A percentile compares a stretch with the other conserved stretches of the same genome.
These are phyloP conservation scores for Schwanniomyces occidentalis DNA, from an alignment of 805 yeast genomes.

Conservation along the genomic window DNA sequence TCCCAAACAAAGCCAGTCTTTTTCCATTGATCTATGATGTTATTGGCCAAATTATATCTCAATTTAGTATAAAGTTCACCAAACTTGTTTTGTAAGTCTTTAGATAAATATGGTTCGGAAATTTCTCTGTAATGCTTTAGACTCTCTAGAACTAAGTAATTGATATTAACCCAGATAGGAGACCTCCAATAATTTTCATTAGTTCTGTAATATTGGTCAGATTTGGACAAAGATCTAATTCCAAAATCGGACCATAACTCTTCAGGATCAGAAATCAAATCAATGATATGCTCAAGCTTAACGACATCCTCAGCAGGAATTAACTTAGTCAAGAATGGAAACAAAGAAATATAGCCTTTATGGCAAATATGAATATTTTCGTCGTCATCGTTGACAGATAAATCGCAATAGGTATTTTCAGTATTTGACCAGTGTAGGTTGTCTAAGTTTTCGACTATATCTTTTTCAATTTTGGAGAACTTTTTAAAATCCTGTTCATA, in stretches of 20 bases:
- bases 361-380: constrained; percentile 72
- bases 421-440: constrained; percentile 78
- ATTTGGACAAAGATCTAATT: constrained; percentile 72
- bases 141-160: constrained; percentile 76
- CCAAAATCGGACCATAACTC: constrained; percentile 81
- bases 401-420: constrained; percentile 74
- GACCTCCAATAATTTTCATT: constrained; percentile 97
- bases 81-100: constrained; percentile 38
- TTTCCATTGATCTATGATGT: constrained; percentile 68
- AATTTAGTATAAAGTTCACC: constrained; percentile 51
- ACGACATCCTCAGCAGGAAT: constrained; percentile 46
- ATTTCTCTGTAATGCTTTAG: constrained; percentile 52
- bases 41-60: constrained; percentile 66
- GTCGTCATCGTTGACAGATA: constrained; percentile 72
- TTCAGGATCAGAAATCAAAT: constrained; percentile 63
- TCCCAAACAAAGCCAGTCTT: constrained; percentile 87
- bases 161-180: constrained; percentile 89
- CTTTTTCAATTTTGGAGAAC: constrained; percentile 53
- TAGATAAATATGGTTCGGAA: constrained; percentile 29
- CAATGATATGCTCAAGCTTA: constrained; percentile 52
- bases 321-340: constrained; percentile 80
- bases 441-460: constrained; percentile 65
- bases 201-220: constrained; percentile 63
- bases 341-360: constrained; percentile 81
- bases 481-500: constrained; percentile 55